These are phyloP conservation scores for Microdochium nivale DNA, from an alignment of 2,329 filamentous ascomycete genomes.

Conservation along the genomic window DNA sequence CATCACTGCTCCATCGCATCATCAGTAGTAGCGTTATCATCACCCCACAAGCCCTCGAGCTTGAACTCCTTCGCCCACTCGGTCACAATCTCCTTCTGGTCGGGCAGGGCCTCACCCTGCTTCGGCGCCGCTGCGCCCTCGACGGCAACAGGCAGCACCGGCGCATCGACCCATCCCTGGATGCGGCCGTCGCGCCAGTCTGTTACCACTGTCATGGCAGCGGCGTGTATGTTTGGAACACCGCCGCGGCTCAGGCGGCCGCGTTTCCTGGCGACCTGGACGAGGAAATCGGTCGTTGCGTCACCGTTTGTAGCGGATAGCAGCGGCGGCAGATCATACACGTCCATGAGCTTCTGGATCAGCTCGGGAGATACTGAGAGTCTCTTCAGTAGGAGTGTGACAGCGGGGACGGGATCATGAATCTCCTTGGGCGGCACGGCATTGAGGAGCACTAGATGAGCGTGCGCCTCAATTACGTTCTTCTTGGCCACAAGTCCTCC, in stretches of 20 bases:
- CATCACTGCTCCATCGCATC: conserved; percentile 46
- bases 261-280: conserved; percentile 90
- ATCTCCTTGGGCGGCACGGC: conserved; percentile 92
- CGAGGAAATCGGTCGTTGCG: conserved; percentile 78
- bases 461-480: conserved; percentile 64
- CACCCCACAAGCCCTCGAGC: conserved; percentile 85
- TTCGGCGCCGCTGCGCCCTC: conserved; percentile 13
- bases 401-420: conserved; percentile 81
- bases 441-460: conserved; percentile 80
- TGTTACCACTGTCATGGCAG: conserved; percentile 88
- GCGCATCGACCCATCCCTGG: conserved; percentile 81
- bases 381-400: conserved; percentile 73
- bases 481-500: conserved; percentile 26
- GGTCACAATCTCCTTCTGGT: conserved; percentile 61
- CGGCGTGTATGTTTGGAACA: conserved; percentile 77
- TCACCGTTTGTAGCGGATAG: conserved; percentile 64
- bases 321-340: conserved; percentile 79
- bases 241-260: conserved; percentile 83
- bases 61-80: conserved; percentile 95
- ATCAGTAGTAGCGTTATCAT: conserved; percentile 33
- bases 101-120: conserved; percentile 24
- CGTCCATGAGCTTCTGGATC: conserved; percentile 67
- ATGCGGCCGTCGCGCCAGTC: conserved; percentile 96
- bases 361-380: conserved; percentile 66
- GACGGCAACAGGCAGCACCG: conserved; percentile 49